These are phyloP conservation scores for Rhodotorula graminis DNA, from an alignment of 768 basidiomycete genomes.

Conservation along the genomic window DNA sequence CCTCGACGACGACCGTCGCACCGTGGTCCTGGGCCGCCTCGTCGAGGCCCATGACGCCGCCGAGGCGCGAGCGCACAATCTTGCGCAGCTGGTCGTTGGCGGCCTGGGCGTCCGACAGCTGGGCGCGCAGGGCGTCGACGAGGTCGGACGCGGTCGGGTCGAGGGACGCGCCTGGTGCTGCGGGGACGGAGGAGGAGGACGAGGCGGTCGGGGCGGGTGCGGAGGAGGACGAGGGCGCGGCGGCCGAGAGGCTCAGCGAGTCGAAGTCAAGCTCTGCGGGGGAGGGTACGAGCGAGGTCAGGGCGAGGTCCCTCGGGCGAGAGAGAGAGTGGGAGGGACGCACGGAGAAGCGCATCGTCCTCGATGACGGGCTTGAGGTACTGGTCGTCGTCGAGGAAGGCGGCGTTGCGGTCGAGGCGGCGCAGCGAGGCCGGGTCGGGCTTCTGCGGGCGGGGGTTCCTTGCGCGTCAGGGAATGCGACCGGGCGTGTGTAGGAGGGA, in stretches of 20 bases:
- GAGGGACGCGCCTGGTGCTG: not conserved
- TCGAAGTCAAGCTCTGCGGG: conserved; percentile 60
- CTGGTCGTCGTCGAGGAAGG: conserved; percentile 66
- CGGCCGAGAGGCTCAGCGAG: conserved; percentile 48
- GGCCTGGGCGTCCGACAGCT: conserved; percentile 33
- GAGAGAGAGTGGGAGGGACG: conserved; percentile 42
- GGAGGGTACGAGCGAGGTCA: not conserved
- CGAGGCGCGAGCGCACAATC: conserved; percentile 25
- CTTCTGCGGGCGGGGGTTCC: conserved; percentile 53
- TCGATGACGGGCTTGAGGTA: conserved; percentile 76
- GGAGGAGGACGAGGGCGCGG: not conserved
- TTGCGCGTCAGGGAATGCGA: not conserved
- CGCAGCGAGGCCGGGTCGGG: conserved; percentile 47
- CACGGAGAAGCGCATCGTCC: conserved; percentile 85
- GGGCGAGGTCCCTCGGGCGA: not conserved
- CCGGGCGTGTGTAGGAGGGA: too few species aligned
- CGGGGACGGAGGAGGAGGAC: too few species aligned
- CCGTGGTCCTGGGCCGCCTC: conserved; percentile 1
- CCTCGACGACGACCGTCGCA: not conserved
- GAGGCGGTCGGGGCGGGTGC: not conserved
- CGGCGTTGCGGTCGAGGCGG: conserved; percentile 48
- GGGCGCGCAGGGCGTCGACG: conserved; percentile 26
- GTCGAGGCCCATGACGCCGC: conserved; percentile 17
- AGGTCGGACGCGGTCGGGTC: conserved; percentile 54
- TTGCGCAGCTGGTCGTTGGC: conserved; percentile 28